Percentiles rank a stretch among this genome's conserved stretches.
phyloP scores from a whole-genome alignment of 192 early-diverging fungal genomes.

The Backusella liffmaniae region DNA sequence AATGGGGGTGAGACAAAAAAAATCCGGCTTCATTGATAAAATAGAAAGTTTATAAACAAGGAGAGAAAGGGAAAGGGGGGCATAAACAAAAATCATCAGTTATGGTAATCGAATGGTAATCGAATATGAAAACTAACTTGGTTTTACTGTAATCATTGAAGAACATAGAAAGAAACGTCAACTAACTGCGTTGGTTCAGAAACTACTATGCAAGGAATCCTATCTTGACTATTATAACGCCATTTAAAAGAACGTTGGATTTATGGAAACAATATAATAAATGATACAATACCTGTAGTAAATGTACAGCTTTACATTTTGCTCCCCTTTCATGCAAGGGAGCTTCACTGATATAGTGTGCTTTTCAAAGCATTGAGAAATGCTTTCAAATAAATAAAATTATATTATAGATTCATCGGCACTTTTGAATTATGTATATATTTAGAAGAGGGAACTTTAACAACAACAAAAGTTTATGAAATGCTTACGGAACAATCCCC shows the following conservation, averaged over 20 bases:
- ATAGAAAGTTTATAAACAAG: background rate
- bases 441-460: too few relatives aligned
- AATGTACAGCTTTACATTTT: background rate
- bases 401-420: too few relatives aligned
- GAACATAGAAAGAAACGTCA: background rate
- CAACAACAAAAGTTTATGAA: too few relatives aligned
- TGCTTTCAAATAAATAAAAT: too few relatives aligned
- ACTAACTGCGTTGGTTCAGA: background rate
- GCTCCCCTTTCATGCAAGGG: background rate
- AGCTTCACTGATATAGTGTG: background rate
- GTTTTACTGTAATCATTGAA: background rate
- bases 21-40: background rate
- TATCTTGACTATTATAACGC: background rate
- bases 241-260: background rate
- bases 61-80: background rate
- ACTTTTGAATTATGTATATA: too few relatives aligned
- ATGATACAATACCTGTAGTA: background rate
- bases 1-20: background rate
- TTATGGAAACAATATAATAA: background rate
- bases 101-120: background rate
- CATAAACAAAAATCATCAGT: background rate
- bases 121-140: background rate
- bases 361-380: background rate
- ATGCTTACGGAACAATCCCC: too few relatives aligned
- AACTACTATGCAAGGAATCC: background rate